Conservation (phyloP, 306 rosid genomes). For the Comarum palustre region DNA sequence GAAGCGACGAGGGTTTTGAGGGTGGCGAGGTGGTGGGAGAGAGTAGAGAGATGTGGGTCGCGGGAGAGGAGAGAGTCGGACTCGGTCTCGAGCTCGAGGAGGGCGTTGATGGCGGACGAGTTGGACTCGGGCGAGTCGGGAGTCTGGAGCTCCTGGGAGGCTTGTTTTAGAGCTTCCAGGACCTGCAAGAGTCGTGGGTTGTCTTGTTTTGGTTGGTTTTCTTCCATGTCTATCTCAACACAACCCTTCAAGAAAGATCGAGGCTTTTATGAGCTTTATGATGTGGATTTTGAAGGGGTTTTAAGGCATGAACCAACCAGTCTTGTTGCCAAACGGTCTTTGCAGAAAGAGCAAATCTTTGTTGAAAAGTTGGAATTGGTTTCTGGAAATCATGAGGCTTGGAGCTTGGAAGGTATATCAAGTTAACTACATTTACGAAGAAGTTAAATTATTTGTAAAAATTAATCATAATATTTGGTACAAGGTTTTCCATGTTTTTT, state of each 20-base stretch:
- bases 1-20: conserved; percentile 55
- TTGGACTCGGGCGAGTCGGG: conserved; percentile 39
- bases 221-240: conserved; percentile 39
- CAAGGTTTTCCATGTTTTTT: no score
- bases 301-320: neutral
- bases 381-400: neutral
- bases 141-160: conserved; percentile 56
- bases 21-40: conserved; percentile 53
- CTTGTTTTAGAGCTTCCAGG: conserved; percentile 82
- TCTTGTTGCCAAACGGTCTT: conserved; percentile 3
- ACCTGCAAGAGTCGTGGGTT: conserved; percentile 51
- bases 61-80: conserved; percentile 58
- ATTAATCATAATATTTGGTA: no score
- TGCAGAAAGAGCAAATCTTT: neutral
- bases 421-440: no score
- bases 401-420: no score
- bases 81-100: conserved; percentile 66
- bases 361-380: neutral
- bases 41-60: conserved; percentile 48
- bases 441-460: no score
- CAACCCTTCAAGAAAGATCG: neutral
- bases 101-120: conserved; percentile 71
- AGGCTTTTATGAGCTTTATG: neutral
- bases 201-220: conserved; percentile 24
- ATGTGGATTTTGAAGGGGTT: neutral